Percentiles rank a stretch among this genome's conserved stretches.
These are phyloP conservation scores for Rhodotorula mucilaginosa DNA, from an alignment of 1,284 basidiomycete genomes.

Conservation along the genomic window DNA sequence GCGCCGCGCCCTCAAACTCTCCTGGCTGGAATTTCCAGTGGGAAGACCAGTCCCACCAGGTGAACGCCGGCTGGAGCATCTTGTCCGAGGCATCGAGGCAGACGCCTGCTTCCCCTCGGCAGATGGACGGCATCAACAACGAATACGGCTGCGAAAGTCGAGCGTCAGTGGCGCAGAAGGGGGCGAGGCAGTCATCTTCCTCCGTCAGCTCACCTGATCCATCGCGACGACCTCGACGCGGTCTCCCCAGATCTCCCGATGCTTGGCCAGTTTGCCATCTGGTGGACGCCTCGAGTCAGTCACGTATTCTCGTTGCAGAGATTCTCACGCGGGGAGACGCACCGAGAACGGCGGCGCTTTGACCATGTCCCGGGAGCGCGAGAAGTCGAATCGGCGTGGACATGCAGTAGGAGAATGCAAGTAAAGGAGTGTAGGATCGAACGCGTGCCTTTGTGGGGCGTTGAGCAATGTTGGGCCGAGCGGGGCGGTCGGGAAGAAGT, in stretches of 20 bases:
- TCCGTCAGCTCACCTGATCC: neutral
- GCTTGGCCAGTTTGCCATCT: neutral
- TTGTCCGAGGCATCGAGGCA: no score
- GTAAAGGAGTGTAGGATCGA: no score
- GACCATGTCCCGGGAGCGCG: neutral
- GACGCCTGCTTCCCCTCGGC: neutral
- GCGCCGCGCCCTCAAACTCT: slow-evolving; percentile 2
- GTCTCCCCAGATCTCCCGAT: neutral
- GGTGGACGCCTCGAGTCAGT: neutral
- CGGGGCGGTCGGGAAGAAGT: no score
- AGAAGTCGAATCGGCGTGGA: neutral
- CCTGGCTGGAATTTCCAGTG: neutral
- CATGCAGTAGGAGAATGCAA: neutral
- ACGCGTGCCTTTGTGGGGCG: no score
- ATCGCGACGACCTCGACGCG: slow-evolving; percentile 2
- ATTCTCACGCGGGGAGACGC: neutral
- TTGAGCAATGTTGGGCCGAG: no score
- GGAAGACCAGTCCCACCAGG: slow-evolving; percentile 5
- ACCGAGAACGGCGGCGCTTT: neutral
- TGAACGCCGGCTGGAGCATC: neutral
- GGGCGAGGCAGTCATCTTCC: no score
- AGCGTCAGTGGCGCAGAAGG: no score
- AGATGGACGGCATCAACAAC: neutral
- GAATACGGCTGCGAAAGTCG: neutral
- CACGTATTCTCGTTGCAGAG: neutral